These are phyloP conservation scores for Penicillium steckii DNA, from an alignment of 495 filamentous ascomycete species.

Conservation along the genomic window DNA sequence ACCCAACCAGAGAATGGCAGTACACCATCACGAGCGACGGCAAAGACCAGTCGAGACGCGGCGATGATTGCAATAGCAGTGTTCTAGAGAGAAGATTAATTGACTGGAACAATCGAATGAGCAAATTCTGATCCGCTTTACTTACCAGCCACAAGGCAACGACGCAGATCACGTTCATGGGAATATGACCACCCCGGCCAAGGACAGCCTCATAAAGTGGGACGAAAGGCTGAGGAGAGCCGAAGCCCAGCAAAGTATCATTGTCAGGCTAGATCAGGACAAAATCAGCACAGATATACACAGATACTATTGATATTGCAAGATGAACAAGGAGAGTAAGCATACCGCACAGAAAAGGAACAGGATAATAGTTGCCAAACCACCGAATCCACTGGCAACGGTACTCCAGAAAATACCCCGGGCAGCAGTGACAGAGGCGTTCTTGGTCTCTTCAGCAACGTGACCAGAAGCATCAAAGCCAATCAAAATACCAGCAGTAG, in stretches of 20 bases:
- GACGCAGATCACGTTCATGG: constrained; percentile 55
- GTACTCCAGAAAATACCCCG: constrained; percentile 58
- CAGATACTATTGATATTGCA: background rate
- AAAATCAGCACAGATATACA: background rate
- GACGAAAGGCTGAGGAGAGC: constrained; percentile 54
- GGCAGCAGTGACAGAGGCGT: constrained; percentile 52
- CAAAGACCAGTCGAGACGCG: constrained; percentile 56
- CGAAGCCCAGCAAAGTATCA: constrained; percentile 40
- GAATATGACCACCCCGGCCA: constrained; percentile 51
- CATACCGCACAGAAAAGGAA: constrained; percentile 55
- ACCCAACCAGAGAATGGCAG: constrained; percentile 57
- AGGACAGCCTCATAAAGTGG: constrained; percentile 51
- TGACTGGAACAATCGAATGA: background rate
- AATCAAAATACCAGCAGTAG: constrained; percentile 57
- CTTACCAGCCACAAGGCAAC: constrained; percentile 48
- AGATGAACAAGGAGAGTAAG: background rate
- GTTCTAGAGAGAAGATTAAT: constrained; percentile 31
- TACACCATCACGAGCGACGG: constrained; percentile 55
- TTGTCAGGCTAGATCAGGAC: constrained; percentile 29
- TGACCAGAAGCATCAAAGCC: constrained; percentile 58
- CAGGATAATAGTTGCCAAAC: constrained; percentile 50
- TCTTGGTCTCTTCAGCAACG: constrained; percentile 57
- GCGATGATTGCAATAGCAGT: constrained; percentile 54
- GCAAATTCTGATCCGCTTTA: background rate
- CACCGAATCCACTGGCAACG: constrained; percentile 49